These are phyloP conservation scores for Lachancea meyersii DNA, from an alignment of 805 yeast genomes.

Conservation along the genomic window DNA sequence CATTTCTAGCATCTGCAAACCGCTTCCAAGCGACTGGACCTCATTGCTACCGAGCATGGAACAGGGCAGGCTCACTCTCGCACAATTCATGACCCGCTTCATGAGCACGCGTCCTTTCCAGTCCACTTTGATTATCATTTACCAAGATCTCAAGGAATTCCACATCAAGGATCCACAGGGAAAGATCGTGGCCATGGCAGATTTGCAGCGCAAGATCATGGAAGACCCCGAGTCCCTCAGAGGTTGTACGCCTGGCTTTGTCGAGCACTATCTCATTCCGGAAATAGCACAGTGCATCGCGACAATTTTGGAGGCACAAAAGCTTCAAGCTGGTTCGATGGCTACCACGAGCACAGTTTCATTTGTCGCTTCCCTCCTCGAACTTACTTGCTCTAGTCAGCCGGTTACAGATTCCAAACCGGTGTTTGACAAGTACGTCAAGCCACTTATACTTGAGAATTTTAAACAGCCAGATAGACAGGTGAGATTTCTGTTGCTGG, in stretches of 20 bases:
- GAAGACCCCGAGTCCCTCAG: conserved; percentile 34
- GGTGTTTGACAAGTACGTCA: conserved; percentile 18
- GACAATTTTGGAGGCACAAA: conserved; percentile 12
- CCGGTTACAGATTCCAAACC: conserved; percentile 4
- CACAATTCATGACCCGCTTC: conserved; percentile 32
- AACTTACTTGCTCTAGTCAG: conserved; percentile 10
- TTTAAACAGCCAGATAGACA: conserved; percentile 70
- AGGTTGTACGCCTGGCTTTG: conserved; percentile 42
- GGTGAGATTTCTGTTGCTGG: conserved; percentile 64
- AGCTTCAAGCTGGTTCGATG: conserved; percentile 8
- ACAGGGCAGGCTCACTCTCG: conserved; percentile 24
- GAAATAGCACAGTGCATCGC: conserved; percentile 47
- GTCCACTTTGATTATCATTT: conserved; percentile 43
- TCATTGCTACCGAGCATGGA: conserved; percentile 12
- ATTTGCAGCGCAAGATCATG: conserved; percentile 30
- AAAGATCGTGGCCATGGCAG: conserved; percentile 37
- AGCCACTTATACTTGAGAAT: conserved; percentile 59
- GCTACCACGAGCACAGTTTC: conserved; percentile 8
- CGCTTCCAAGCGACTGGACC: conserved; percentile 36
- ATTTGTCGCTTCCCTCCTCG: conserved; percentile 8
- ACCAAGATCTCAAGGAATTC: conserved; percentile 49
- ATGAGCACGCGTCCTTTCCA: conserved; percentile 33
- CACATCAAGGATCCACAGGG: conserved; percentile 48
- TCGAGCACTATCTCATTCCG: conserved; percentile 63
- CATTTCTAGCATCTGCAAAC: conserved; percentile 38